Conservation (phyloP, 306 rosid genomes). For the Quercus agrifolia region DNA sequence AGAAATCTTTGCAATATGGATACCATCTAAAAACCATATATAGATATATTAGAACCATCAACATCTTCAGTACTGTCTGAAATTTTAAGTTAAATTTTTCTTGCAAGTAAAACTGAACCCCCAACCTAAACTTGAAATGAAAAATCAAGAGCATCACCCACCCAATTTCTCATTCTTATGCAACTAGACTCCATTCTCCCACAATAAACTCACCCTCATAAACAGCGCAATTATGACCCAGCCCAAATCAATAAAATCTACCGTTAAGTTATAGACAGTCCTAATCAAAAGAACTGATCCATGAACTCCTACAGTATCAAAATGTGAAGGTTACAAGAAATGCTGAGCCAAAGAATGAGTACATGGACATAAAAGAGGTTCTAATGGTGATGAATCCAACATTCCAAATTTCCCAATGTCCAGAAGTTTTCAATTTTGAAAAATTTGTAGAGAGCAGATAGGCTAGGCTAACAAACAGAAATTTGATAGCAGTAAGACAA, state of each 20-base stretch:
- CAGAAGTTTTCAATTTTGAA: no score
- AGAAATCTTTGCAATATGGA: slow-evolving; percentile 65
- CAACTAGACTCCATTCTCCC: background rate
- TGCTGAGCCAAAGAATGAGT: no score
- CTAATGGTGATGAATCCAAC: no score
- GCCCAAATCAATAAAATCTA: background rate
- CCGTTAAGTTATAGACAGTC: background rate
- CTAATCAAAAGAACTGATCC: background rate
- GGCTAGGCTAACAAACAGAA: no score
- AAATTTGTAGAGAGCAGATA: no score
- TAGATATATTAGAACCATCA: slow-evolving; percentile 8
- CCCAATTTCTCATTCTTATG: background rate
- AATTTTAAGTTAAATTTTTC: background rate
- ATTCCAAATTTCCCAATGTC: no score
- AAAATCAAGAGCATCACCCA: background rate
- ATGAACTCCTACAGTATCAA: background rate
- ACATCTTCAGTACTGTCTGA: slow-evolving; percentile 15
- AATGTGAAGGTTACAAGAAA: no score
- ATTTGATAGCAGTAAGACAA: no score
- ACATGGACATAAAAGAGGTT: no score
- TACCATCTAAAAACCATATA: slow-evolving; percentile 21
- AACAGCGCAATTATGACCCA: background rate
- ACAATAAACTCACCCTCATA: background rate
- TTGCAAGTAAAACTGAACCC: background rate
- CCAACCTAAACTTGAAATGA: background rate